Evolutionary conservation across 257 asterid genomes (phyloP).

Genomic region (Avicennia marina): DNA sequence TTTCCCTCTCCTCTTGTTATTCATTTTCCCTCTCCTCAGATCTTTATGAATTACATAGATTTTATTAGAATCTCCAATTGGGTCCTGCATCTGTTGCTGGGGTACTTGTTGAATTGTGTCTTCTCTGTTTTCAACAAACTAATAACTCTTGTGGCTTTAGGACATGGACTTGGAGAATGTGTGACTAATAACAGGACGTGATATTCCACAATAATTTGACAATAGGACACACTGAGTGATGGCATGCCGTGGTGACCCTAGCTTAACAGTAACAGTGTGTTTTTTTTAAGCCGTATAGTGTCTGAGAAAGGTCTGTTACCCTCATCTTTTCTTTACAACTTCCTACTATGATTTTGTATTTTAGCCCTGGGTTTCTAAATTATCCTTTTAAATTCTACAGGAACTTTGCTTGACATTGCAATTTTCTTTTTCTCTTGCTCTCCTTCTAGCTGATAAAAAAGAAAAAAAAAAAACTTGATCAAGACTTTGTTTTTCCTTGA

Average conservation of each 20-base stretch:
- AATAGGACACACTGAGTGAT: background rate
- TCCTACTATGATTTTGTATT: background rate
- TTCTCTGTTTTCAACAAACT: background rate
- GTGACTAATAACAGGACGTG: background rate
- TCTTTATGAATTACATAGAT: no score
- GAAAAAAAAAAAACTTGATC: no score
- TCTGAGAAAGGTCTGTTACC: background rate
- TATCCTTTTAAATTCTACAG: conserved; percentile 1
- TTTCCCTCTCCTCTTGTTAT: no score
- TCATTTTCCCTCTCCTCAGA: no score
- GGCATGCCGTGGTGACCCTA: background rate
- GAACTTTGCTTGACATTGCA: background rate
- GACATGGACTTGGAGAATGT: background rate
- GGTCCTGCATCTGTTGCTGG: background rate
- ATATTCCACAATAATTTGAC: background rate
- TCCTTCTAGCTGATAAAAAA: no score
- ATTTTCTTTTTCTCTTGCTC: background rate
- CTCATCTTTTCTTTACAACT: background rate
- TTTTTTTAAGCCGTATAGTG: background rate
- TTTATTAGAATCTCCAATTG: background rate
- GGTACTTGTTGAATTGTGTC: background rate
- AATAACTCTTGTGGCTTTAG: background rate
- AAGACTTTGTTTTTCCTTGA: conserved; percentile 3
- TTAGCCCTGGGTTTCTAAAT: background rate
- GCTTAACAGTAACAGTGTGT: background rate